Base-by-base conservation (phyloP, 2,329 filamentous ascomycete species). In the Aspergillus viridinutans region DNA sequence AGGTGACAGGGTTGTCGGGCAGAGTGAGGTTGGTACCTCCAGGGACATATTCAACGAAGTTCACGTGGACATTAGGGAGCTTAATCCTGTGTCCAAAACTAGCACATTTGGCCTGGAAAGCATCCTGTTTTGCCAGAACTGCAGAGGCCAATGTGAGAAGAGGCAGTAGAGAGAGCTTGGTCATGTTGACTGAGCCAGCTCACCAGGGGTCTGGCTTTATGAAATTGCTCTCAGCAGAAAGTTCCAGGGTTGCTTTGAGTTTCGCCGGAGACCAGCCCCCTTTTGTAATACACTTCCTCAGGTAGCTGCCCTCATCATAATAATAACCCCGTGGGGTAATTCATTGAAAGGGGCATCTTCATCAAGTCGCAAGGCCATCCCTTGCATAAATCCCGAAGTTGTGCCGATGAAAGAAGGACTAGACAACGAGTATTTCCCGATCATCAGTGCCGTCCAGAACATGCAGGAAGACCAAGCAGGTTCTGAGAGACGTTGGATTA, bases 1-100 rank as follows among this genome's bases (percentile, higher is more conserved):
- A 79, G 20, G 67, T 71, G 25, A 69, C 59, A 4, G 70, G 67
- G 48, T 76, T 74, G 60, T 76, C 72, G 14, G 69, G 62, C 38
- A 78, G 66, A 2, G 66, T 67, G 17, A 78, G 53, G 25, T 74
- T 78, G 0, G 73, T 76, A 10, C 70, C 69, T 4, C 69, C 70
- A 4, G 68, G 52, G 1, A 78, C 65, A 55, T 72, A 75, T 17
- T 74, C 66, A 21, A 56, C 66, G 23, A 72, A 66, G 32, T 71
- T 71, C 20, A 71, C 68, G 14, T 63, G 64, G 12, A 71, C 68
- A 58, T 72, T 59, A 3, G 69, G 68, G 1, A 72, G 40, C 26
- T 68, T 32, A 12, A 71, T 67, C 32, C 63, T 63, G 48, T 62
- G 45, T n/a, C 53, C 62, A 28, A 71, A 71, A 10, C 56, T 55